A percentile compares a stretch with the other conserved stretches of the same genome.
Evolutionary conservation across 2,329 filamentous ascomycete genomes (phyloP).

Genomic region (Hypoxylon sp.): DNA sequence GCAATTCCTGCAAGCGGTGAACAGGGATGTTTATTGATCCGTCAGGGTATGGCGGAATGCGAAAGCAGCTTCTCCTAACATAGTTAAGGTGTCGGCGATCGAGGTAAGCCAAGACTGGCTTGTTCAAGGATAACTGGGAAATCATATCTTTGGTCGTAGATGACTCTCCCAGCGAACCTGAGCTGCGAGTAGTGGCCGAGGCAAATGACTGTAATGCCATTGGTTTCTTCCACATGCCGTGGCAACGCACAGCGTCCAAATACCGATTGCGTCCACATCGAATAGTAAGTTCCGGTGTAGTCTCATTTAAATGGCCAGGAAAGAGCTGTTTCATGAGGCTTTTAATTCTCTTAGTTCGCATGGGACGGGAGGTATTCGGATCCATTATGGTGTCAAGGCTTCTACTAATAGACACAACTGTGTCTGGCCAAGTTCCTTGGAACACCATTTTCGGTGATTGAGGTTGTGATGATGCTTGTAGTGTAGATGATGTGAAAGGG

Average conservation of each 20-base stretch:
- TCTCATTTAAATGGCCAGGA: slow-evolving; percentile 50
- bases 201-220: slow-evolving; percentile 52
- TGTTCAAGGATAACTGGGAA: slow-evolving; percentile 45
- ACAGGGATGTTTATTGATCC: slow-evolving; percentile 62
- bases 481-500: slow-evolving; percentile 55
- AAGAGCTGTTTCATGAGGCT: slow-evolving; percentile 62
- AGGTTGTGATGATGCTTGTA: slow-evolving; percentile 50
- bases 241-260: slow-evolving; percentile 61
- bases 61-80: slow-evolving; percentile 63
- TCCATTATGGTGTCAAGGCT: slow-evolving; percentile 61
- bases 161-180: slow-evolving; percentile 50
- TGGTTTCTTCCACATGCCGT: slow-evolving; percentile 63
- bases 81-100: slow-evolving; percentile 61
- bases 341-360: slow-evolving; percentile 58
- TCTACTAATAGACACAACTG: slow-evolving; percentile 59
- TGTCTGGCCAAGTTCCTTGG: slow-evolving; percentile 50
- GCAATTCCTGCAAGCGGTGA: slow-evolving; percentile 60
- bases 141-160: slow-evolving; percentile 26
- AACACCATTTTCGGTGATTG: slow-evolving; percentile 46
- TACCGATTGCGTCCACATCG: slow-evolving; percentile 64
- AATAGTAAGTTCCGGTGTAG: slow-evolving; percentile 60
- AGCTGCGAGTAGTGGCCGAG: slow-evolving; percentile 53
- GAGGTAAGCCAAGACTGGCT: slow-evolving; percentile 62
- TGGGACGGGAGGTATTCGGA: slow-evolving; percentile 51
- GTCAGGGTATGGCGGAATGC: slow-evolving; percentile 58